Conservation (phyloP, 257 asterid species). For the Leonotis leonurus region DNA sequence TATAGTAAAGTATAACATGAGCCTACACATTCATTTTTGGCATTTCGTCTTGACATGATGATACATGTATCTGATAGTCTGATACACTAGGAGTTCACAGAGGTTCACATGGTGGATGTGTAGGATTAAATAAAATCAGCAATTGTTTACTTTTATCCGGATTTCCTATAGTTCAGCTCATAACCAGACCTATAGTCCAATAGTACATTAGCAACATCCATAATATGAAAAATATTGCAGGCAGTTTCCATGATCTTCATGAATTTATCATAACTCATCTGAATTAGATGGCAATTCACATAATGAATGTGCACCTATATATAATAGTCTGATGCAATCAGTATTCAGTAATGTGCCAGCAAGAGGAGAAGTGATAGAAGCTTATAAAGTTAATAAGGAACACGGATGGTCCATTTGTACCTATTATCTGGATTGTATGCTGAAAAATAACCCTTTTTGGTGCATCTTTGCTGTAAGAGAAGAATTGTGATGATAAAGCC, state of each 20-base stretch:
- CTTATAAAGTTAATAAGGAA: not conserved
- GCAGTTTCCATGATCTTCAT: not conserved
- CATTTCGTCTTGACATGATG: not conserved
- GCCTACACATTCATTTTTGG: not conserved
- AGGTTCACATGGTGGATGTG: not conserved
- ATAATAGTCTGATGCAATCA: slow-evolving; percentile 2
- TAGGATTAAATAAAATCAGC: not conserved
- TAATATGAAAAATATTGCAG: not conserved
- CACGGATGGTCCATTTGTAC: slow-evolving; percentile 31
- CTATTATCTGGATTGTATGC: slow-evolving; percentile 69
- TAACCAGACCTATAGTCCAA: not conserved
- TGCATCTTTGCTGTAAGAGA: slow-evolving; percentile 92
- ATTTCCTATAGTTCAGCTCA: not conserved
- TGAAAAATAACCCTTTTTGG: slow-evolving; percentile 90
- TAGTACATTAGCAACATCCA: not conserved
- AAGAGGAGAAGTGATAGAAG: not conserved
- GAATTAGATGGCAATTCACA: slow-evolving; percentile 4
- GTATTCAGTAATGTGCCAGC: slow-evolving; percentile 2
- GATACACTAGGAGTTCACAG: not conserved
- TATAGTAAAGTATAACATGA: not conserved
- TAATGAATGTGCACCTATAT: not conserved
- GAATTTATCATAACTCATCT: not conserved
- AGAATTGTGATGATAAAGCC: slow-evolving; percentile 87
- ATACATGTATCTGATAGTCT: not conserved
- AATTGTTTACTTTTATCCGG: not conserved